A percentile compares a stretch with the other conserved stretches of the same genome.
Conservation (phyloP, 805 yeast species). For the Wickerhamomyces queroliae region DNA sequence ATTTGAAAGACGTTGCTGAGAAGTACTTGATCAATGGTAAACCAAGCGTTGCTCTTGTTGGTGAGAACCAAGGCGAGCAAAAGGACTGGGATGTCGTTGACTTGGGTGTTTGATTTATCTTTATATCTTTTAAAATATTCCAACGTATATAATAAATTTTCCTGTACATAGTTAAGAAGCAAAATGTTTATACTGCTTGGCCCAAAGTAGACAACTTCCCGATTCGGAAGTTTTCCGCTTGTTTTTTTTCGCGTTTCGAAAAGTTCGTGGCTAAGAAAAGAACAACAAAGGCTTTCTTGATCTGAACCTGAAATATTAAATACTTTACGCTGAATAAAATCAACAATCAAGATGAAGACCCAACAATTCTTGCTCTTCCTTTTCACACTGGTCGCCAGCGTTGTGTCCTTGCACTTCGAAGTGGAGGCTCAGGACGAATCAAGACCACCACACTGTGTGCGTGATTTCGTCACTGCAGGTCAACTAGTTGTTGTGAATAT, state of each 20-base stretch:
- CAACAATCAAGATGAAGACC: constrained; percentile 10
- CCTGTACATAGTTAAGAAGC: no score
- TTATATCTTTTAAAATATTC: no score
- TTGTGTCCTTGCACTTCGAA: constrained; percentile 43
- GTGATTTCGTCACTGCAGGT: constrained; percentile 84
- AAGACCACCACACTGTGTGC: constrained; percentile 70
- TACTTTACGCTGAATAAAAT: background rate
- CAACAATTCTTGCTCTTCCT: constrained; percentile 7
- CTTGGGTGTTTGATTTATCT: constrained; percentile 5
- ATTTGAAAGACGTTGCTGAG: constrained; percentile 60
- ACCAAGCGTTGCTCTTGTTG: constrained; percentile 39
- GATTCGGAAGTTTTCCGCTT: background rate
- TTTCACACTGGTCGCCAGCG: constrained; percentile 12
- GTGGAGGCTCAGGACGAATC: constrained; percentile 38
- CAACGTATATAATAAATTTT: constrained; percentile 1
- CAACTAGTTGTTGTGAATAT: constrained; percentile 85
- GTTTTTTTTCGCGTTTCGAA: background rate
- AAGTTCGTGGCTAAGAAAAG: background rate
- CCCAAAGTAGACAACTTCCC: background rate
- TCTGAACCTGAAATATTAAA: background rate
- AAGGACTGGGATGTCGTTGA: constrained; percentile 18
- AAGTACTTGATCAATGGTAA: constrained; percentile 43
- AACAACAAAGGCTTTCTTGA: constrained; percentile 3
- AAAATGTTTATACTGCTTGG: background rate
- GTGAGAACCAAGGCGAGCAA: constrained; percentile 19